These are phyloP conservation scores for Agrostemma githago DNA, from an alignment of 148 eudicot species.

Conservation along the genomic window DNA sequence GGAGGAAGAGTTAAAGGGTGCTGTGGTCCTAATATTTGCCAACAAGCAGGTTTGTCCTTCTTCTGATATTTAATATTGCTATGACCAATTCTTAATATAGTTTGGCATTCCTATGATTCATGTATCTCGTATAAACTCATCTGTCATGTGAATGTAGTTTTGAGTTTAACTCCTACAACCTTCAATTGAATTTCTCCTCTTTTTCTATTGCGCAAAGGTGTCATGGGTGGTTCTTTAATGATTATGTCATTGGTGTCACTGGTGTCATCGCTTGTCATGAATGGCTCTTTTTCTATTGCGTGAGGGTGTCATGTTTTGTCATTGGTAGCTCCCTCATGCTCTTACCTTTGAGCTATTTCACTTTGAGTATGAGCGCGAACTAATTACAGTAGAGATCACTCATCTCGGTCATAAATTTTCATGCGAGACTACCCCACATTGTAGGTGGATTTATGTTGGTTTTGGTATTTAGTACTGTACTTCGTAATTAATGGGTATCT, in stretches of 20 bases:
- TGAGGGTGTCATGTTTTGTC: not conserved
- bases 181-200: not conserved
- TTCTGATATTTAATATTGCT: not conserved
- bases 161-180: not conserved
- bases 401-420: not conserved
- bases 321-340: not conserved
- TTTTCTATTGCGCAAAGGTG: not conserved
- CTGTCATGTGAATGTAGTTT: not conserved
- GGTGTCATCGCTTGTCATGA: no score
- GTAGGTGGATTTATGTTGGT: no score
- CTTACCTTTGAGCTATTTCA: not conserved
- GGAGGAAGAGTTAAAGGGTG: conserved; percentile 99
- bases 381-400: not conserved
- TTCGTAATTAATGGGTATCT: no score
- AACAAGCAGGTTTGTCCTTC: conserved; percentile 77
- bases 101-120: not conserved
- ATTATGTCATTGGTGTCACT: not conserved
- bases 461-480: no score
- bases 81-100: not conserved
- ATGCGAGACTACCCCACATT: not conserved
- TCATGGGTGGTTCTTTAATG: not conserved
- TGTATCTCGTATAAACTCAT: not conserved
- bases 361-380: not conserved
- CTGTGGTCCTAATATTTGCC: conserved; percentile 87
- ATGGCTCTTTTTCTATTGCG: no score